Evolutionary conservation across 208 protist genomes (phyloP).

Genomic region (Polymyxa betae): DNA sequence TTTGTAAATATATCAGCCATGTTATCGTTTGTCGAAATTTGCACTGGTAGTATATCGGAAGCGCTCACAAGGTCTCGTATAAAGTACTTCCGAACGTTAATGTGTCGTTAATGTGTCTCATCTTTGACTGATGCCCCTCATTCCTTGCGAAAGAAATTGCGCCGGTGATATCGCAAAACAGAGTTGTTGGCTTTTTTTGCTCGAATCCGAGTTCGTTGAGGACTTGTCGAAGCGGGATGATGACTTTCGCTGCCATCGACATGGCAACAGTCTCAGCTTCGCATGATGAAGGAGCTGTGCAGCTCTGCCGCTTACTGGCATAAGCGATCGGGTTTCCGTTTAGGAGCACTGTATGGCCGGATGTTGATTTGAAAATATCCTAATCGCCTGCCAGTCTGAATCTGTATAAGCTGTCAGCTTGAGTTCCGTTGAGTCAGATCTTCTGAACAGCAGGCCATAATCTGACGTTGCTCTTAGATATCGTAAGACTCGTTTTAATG

Average conservation of each 20-base stretch:
- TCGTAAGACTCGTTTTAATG: slow-evolving; percentile 14
- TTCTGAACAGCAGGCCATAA: not conserved
- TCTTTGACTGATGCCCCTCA: not conserved
- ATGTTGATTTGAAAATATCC: slow-evolving; percentile 7
- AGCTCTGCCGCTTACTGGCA: not conserved
- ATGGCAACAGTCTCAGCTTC: slow-evolving; percentile 27
- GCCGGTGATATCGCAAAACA: slow-evolving; percentile 13
- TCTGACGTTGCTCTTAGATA: slow-evolving; percentile 2
- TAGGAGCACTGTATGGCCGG: not conserved
- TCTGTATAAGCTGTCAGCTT: not conserved
- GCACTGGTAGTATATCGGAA: not conserved
- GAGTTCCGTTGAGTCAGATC: too few species aligned
- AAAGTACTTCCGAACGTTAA: not conserved
- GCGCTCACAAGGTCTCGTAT: not conserved
- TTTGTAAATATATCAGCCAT: not conserved
- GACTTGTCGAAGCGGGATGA: not conserved
- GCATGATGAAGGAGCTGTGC: not conserved
- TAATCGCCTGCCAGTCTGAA: slow-evolving; percentile 32
- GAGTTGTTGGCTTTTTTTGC: not conserved
- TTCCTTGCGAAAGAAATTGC: not conserved
- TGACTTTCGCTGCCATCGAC: not conserved
- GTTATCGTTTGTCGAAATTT: not conserved
- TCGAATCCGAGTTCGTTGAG: not conserved
- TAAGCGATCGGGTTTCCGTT: not conserved
- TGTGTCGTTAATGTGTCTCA: too few species aligned